Conservation (phyloP, 352 stramenopile genomes). For the Phytophthora hybrid region DNA sequence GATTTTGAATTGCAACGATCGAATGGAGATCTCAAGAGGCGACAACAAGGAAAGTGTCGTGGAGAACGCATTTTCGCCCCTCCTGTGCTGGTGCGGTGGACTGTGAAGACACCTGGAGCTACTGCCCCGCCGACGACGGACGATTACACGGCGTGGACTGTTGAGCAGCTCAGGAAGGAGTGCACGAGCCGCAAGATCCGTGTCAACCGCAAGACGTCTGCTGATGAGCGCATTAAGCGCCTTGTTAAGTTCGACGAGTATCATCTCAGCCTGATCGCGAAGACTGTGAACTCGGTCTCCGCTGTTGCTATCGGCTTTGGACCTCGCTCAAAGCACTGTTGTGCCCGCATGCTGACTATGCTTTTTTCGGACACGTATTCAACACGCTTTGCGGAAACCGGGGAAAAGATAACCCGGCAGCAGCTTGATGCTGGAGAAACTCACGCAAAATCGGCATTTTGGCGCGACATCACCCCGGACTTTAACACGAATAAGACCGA, state of each 20-base stretch:
- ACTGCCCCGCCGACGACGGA: not conserved
- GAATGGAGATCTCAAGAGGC: too few species aligned
- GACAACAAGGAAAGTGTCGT: too few species aligned
- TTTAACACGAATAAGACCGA: constrained; percentile 5
- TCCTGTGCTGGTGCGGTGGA: too few species aligned
- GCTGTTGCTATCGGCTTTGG: not conserved
- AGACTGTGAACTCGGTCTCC: not conserved
- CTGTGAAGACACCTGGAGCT: too few species aligned
- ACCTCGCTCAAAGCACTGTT: not conserved
- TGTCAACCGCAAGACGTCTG: not conserved
- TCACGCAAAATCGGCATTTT: constrained; percentile 14
- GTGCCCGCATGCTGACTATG: not conserved
- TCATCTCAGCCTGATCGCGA: not conserved
- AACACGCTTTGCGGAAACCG: not conserved
- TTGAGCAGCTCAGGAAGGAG: not conserved
- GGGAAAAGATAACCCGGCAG: not conserved
- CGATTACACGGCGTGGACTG: not conserved
- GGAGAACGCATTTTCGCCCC: too few species aligned
- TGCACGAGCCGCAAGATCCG: not conserved
- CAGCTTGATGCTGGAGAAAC: constrained; percentile 14
- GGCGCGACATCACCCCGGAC: not conserved
- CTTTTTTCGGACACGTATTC: constrained; percentile 8
- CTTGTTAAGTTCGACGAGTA: not conserved
- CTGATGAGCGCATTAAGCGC: not conserved
- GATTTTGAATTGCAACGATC: too few species aligned